Conservation (phyloP, 2,329 filamentous ascomycete species). For the Aspergillus pseudotamarii region DNA sequence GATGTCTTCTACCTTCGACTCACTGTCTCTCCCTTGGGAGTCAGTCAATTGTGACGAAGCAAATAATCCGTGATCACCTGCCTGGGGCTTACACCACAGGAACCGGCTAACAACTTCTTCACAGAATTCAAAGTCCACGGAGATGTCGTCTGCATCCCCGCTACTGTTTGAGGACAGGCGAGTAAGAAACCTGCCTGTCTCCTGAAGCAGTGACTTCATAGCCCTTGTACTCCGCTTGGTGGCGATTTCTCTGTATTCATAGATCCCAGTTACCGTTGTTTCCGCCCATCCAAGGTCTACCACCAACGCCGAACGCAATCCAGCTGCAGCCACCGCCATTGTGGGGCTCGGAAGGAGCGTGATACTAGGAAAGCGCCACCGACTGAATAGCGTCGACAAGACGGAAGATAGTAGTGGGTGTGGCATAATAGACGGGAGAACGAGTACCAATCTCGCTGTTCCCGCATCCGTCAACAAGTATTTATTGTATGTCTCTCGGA, state of each 20-base stretch:
- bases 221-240: slow-evolving; percentile 72
- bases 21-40: neutral
- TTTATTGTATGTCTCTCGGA: slow-evolving; percentile 81
- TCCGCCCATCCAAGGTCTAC: slow-evolving; percentile 93
- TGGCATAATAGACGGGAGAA: slow-evolving; percentile 76
- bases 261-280: slow-evolving; percentile 81
- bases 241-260: slow-evolving; percentile 83
- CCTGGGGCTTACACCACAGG: slow-evolving; percentile 68
- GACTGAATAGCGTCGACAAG: slow-evolving; percentile 77
- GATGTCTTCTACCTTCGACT: neutral
- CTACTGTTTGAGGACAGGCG: slow-evolving; percentile 21
- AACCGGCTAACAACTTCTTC: slow-evolving; percentile 77
- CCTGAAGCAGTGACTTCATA: slow-evolving; percentile 70
- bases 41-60: neutral
- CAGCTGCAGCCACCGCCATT: slow-evolving; percentile 75
- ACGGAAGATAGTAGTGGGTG: slow-evolving; percentile 75
- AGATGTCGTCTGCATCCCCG: slow-evolving; percentile 40
- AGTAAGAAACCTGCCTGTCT: slow-evolving; percentile 58
- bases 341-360: slow-evolving; percentile 78
- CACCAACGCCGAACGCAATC: slow-evolving; percentile 81
- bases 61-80: neutral
- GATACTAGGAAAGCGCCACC: slow-evolving; percentile 77
- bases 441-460: slow-evolving; percentile 71
- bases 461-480: slow-evolving; percentile 65
- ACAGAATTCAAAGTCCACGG: slow-evolving; percentile 73